Conservation (phyloP, 2,329 filamentous ascomycete species). For the Alternaria sp. region DNA sequence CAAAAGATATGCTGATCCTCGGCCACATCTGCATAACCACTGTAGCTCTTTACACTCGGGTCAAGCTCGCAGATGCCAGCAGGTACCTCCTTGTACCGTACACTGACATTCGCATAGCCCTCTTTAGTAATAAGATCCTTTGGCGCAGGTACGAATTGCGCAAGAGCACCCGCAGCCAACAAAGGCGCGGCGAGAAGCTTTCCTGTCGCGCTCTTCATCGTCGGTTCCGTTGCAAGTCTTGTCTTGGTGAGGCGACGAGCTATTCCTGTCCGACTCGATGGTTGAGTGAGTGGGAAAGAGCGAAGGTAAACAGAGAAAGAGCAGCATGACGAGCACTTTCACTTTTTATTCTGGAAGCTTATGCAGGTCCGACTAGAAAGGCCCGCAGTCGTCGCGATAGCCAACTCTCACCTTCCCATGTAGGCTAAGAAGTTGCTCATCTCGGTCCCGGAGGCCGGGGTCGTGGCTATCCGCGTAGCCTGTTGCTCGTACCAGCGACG, state of each 20-base stretch:
- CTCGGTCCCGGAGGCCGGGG: conserved; percentile 6
- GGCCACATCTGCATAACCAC: conserved; percentile 62
- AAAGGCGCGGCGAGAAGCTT: conserved; percentile 22
- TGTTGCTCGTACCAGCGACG: conserved; percentile 11
- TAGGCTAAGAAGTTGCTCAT: conserved; percentile 9
- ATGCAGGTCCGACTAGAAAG: background rate
- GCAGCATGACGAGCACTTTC: background rate
- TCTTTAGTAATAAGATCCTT: conserved; percentile 52
- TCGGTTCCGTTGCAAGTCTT: background rate
- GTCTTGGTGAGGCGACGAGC: background rate
- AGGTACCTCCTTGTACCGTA: conserved; percentile 65
- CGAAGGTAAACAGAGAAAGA: background rate
- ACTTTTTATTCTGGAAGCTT: background rate
- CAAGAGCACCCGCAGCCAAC: conserved; percentile 26
- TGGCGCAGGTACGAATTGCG: conserved; percentile 56
- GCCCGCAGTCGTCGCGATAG: background rate
- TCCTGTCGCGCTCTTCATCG: conserved; percentile 14
- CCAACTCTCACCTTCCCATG: conserved; percentile 8
- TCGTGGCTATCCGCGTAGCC: background rate
- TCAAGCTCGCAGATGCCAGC: conserved; percentile 63
- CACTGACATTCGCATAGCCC: conserved; percentile 57
- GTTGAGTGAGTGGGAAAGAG: background rate
- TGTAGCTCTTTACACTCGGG: conserved; percentile 62
- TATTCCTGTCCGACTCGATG: background rate
- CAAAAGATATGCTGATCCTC: conserved; percentile 62